These are phyloP conservation scores for Colletotrichum lini DNA, from an alignment of 2,329 filamentous ascomycete species.

Conservation along the genomic window DNA sequence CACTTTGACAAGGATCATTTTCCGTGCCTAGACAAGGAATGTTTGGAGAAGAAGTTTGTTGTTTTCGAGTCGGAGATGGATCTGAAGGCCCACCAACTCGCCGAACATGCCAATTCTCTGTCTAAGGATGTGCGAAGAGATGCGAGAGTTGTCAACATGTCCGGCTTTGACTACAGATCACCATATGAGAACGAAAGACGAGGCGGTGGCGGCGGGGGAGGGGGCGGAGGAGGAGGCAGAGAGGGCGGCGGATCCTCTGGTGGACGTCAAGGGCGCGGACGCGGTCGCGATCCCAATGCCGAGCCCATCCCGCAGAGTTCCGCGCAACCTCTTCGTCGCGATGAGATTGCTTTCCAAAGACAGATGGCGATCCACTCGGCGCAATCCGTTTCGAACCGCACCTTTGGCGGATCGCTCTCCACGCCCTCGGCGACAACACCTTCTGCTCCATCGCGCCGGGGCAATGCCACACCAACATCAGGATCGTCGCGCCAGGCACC, in stretches of 20 bases:
- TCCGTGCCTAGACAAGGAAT: constrained; percentile 86
- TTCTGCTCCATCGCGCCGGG: constrained; percentile 47
- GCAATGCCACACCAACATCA: constrained; percentile 16
- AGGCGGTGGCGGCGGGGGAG: constrained; percentile 61
- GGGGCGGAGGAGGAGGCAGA: constrained; percentile 57
- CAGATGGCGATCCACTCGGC: constrained; percentile 93
- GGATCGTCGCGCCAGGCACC: constrained; percentile 32
- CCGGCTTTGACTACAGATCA: constrained; percentile 83
- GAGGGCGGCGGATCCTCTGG: constrained; percentile 54
- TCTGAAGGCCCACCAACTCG: constrained; percentile 91
- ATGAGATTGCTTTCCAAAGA: constrained; percentile 91
- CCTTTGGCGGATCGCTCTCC: constrained; percentile 89
- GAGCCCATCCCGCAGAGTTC: constrained; percentile 84
- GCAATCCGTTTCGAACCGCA: constrained; percentile 83
- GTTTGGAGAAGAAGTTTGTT: constrained; percentile 96
- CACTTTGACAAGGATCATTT: constrained; percentile 94
- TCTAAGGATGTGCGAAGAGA: constrained; percentile 89
- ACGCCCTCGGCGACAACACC: constrained; percentile 56
- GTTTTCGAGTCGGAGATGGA: constrained; percentile 97
- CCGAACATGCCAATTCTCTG: constrained; percentile 82
- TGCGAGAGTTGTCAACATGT: constrained; percentile 87
- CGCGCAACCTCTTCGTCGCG: constrained; percentile 84
- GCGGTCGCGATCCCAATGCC: constrained; percentile 89
- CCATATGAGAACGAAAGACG: constrained; percentile 77
- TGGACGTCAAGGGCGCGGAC: constrained; percentile 60